Percentiles rank a stretch among this genome's conserved stretches.
These are phyloP conservation scores for Lotmaria passim DNA, from an alignment of 208 protist genomes.

Conservation along the genomic window DNA sequence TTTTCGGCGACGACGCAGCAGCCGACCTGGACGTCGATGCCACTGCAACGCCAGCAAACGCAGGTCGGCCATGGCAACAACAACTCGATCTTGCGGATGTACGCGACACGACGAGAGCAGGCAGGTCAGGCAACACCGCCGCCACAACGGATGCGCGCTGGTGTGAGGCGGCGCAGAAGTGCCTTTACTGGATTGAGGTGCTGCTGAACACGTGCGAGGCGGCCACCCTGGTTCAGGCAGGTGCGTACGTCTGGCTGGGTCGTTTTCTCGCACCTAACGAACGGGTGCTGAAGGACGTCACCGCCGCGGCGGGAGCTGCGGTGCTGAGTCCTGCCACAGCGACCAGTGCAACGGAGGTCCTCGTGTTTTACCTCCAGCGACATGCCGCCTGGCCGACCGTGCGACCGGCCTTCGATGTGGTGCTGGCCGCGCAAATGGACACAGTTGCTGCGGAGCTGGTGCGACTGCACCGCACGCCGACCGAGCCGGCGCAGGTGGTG, in stretches of 20 bases:
- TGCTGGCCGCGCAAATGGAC: conserved; percentile 25
- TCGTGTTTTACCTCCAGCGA: conserved; percentile 13
- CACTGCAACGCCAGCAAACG: neutral
- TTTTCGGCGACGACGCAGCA: conserved; percentile 15
- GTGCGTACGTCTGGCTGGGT: conserved; percentile 3
- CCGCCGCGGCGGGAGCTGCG: neutral
- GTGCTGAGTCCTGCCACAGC: neutral
- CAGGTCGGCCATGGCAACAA: neutral
- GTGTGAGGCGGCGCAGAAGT: conserved; percentile 21
- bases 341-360: neutral
- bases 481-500: conserved; percentile 16
- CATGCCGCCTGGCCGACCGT: neutral
- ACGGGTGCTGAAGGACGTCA: neutral
- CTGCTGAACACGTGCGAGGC: conserved; percentile 27
- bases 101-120: neutral
- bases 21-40: neutral
- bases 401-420: conserved; percentile 12
- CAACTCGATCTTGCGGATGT: no score
- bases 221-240: conserved; percentile 1
- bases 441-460: conserved; percentile 10
- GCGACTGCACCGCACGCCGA: conserved; percentile 16
- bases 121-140: neutral
- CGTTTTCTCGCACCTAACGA: neutral
- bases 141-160: neutral
- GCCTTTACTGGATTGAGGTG: conserved; percentile 33